Evolutionary conservation across 2,329 filamentous ascomycete genomes (phyloP).

Genomic region (Dactylonectria macrodidyma): DNA sequence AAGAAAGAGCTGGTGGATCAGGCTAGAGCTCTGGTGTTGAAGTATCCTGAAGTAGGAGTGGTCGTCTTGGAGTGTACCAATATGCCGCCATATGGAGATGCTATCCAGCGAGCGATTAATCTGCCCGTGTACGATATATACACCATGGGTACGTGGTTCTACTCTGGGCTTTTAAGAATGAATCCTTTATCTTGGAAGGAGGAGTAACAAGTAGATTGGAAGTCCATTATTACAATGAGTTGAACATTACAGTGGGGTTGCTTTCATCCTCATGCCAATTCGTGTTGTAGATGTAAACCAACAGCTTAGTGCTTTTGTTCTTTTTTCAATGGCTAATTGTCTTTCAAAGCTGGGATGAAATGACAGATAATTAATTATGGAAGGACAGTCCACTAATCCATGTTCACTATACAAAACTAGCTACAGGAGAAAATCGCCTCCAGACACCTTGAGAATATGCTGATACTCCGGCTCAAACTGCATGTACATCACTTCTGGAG

Average conservation of each 20-base stretch:
- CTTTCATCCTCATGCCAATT: too few species aligned
- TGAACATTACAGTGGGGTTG: too few species aligned
- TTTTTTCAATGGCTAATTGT: too few species aligned
- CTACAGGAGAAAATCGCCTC: constrained; percentile 39
- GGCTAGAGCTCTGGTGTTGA: constrained; percentile 31
- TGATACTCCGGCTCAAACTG: constrained; percentile 46
- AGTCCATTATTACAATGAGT: background rate
- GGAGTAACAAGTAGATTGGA: too few species aligned
- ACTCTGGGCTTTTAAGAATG: constrained; percentile 47
- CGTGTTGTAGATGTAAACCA: too few species aligned
- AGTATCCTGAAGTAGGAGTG: constrained; percentile 38
- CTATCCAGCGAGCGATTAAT: constrained; percentile 48
- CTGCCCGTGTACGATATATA: constrained; percentile 55
- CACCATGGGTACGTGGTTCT: constrained; percentile 54
- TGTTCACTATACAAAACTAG: background rate
- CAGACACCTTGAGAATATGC: constrained; percentile 32
- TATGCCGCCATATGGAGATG: constrained; percentile 53
- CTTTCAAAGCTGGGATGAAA: background rate
- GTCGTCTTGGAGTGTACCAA: constrained; percentile 54
- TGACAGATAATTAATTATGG: too few species aligned
- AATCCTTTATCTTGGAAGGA: constrained; percentile 26
- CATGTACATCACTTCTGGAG: constrained; percentile 45
- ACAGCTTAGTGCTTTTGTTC: too few species aligned
- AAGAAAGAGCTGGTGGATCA: constrained; percentile 41
- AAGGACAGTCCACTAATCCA: background rate